Base-by-base conservation (phyloP, 106 monocot species). In the Vanilla planifolia region DNA sequence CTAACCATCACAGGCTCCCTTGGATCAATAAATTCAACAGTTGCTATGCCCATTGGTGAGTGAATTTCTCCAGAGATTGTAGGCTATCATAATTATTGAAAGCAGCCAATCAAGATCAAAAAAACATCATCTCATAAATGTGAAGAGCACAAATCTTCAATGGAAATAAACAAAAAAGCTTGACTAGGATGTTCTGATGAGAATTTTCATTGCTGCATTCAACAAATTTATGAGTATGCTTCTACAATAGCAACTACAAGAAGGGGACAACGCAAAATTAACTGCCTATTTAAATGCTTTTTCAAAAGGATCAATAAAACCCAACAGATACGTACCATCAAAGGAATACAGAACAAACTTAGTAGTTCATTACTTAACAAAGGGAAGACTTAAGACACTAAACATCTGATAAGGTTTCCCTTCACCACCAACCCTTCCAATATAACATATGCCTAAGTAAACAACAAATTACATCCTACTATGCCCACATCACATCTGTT, bases 11-110 rank as follows among this genome's bases (percentile, higher is more conserved):
- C 79, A 64, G 96, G 96, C 69, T 91, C 91, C 55, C 81, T 72
- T 43, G 86, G 87, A 69, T 96, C 81, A 63, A 96, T 75, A 72
- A 96, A 96, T 79, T 96, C 96, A 62, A 91, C 91, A 66, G 64
- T 74, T 6, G 95, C 75, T 67, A 62, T 68, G 61, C 86, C 90
- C 67, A 90, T 71, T 30, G 95, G 95, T 15, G 95, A 59, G 60
- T 74, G 80, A 47, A 96, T 90, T 62, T 96, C 91, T 61, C 80
- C 79, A 44, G 51, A 73, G 48, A 91, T 67, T 67, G 74, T 84
- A 50, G 87, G 91, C 96, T 95, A 83, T 67, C 73, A 74, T 25
- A 13, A 53, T 37, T 28, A 50, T 48, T 56, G 48, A 68, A 25
- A n/a, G n/a, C 22, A 66, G 29, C n/a, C 22, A 40, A 5, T 9